Conservation (phyloP, 768 basidiomycete species). For the Boletellus ananiceps region DNA sequence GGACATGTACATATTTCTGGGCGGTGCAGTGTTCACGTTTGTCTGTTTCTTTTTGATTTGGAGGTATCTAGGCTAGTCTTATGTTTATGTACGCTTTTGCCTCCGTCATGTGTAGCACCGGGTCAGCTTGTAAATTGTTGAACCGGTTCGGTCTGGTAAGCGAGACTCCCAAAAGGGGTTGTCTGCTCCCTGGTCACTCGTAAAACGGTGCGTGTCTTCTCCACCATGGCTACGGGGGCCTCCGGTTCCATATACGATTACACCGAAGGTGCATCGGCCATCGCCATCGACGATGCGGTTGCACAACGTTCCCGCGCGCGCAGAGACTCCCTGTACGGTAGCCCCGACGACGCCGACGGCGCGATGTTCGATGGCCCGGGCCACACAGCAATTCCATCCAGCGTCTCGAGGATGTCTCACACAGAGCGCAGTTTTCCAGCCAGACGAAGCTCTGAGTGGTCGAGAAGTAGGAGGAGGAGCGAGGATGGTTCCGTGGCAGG, state of each 20-base stretch:
- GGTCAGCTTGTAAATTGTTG: too few species aligned
- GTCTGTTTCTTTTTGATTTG: constrained; percentile 92
- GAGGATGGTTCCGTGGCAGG: constrained; percentile 31
- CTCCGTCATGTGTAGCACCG: background rate
- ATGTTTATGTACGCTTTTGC: background rate
- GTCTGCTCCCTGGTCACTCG: too few species aligned
- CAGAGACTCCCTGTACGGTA: constrained; percentile 61
- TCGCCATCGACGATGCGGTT: constrained; percentile 67
- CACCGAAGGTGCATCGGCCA: constrained; percentile 78
- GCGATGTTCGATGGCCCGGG: constrained; percentile 74
- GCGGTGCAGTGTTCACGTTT: constrained; percentile 82
- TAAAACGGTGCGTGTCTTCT: too few species aligned
- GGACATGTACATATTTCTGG: constrained; percentile 91
- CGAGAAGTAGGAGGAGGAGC: constrained; percentile 47
- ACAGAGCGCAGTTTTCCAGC: constrained; percentile 38
- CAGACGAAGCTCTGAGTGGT: constrained; percentile 54
- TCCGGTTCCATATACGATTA: constrained; percentile 50
- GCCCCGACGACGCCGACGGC: constrained; percentile 49
- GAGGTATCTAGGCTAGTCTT: constrained; percentile 69
- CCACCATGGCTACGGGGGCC: constrained; percentile 14
- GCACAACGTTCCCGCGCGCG: constrained; percentile 48
- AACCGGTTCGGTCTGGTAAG: too few species aligned
- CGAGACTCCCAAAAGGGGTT: too few species aligned
- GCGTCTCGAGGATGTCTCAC: constrained; percentile 75
- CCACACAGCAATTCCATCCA: constrained; percentile 66